Evolutionary conservation across 2,329 filamentous ascomycete genomes (phyloP).

Genomic region (Orbilia oligospora): DNA sequence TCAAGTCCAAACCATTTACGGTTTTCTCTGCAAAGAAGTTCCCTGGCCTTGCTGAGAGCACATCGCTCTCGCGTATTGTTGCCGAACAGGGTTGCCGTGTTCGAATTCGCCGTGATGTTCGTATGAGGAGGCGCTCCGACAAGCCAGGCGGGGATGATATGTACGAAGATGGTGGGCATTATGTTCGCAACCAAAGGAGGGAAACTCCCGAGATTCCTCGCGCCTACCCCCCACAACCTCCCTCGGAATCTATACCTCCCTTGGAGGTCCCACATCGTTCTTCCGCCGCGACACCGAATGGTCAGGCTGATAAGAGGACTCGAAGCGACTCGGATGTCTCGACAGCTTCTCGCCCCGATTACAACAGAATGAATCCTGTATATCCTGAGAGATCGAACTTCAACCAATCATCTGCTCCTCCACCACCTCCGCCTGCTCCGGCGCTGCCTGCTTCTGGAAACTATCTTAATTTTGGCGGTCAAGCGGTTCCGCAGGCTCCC

Average conservation of each 20-base stretch:
- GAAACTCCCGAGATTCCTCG: constrained; percentile 54
- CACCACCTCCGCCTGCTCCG: constrained; percentile 36
- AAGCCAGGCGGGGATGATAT: constrained; percentile 74
- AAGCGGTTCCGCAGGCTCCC: constrained; percentile 51
- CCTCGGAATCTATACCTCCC: constrained; percentile 58
- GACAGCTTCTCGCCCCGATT: constrained; percentile 60
- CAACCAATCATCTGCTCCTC: constrained; percentile 37
- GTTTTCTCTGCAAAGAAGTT: constrained; percentile 99
- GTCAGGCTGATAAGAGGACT: constrained; percentile 62
- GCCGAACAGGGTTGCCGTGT: constrained; percentile 98
- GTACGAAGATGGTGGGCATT: constrained; percentile 74
- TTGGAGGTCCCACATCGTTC: constrained; percentile 62
- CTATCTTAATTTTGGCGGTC: constrained; percentile 59
- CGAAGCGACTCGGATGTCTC: constrained; percentile 64
- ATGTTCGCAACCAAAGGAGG: constrained; percentile 62
- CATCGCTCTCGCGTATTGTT: constrained; percentile 86
- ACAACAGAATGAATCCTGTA: constrained; percentile 45
- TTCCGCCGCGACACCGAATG: constrained; percentile 58
- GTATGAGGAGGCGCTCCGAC: constrained; percentile 86
- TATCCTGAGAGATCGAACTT: constrained; percentile 53
- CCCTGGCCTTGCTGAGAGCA: constrained; percentile 91
- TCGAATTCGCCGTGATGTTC: constrained; percentile 91
- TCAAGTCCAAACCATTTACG: constrained; percentile 87
- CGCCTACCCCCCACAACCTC: constrained; percentile 42
- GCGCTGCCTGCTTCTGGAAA: constrained; percentile 41